Percentiles rank a stretch among this genome's conserved stretches.
Conservation (phyloP, 2,329 filamentous ascomycete species). For the Cercospora brassicicola region DNA sequence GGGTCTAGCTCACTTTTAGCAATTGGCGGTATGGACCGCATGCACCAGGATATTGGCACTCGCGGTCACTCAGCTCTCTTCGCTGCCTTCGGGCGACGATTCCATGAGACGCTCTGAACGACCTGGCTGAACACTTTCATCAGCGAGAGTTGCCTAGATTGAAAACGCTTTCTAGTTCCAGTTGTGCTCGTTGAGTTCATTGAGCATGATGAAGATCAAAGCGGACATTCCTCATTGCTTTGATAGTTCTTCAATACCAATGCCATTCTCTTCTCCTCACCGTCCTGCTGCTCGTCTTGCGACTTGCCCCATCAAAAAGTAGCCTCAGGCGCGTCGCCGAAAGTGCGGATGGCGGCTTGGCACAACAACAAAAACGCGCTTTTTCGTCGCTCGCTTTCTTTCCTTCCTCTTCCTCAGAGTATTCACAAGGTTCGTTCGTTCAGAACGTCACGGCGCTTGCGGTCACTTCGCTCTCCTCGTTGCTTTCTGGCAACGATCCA, state of each 20-base stretch:
- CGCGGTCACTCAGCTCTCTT: constrained; percentile 1
- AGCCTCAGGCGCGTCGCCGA: too few species aligned
- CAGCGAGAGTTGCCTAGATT: not conserved
- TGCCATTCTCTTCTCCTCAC: not conserved
- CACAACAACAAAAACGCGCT: not conserved
- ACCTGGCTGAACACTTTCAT: constrained; percentile 2
- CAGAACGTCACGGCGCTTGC: not conserved
- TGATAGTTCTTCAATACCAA: not conserved
- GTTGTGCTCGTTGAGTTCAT: not conserved
- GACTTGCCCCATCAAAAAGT: fast-evolving
- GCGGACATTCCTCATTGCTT: not conserved
- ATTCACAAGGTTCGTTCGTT: not conserved
- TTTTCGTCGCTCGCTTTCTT: not conserved
- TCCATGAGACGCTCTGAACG: not conserved
- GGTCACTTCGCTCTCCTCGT: not conserved
- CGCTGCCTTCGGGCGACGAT: not conserved
- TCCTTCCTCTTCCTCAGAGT: not conserved
- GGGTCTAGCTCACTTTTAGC: too few species aligned
- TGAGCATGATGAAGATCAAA: not conserved
- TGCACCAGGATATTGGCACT: not conserved
- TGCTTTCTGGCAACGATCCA: not conserved
- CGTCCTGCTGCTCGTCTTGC: too few species aligned
- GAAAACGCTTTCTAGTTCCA: not conserved
- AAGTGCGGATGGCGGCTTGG: not conserved
- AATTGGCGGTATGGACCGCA: not conserved